Conservation (phyloP, 2,329 filamentous ascomycete genomes). For the Cordyceps fumosorosea region DNA sequence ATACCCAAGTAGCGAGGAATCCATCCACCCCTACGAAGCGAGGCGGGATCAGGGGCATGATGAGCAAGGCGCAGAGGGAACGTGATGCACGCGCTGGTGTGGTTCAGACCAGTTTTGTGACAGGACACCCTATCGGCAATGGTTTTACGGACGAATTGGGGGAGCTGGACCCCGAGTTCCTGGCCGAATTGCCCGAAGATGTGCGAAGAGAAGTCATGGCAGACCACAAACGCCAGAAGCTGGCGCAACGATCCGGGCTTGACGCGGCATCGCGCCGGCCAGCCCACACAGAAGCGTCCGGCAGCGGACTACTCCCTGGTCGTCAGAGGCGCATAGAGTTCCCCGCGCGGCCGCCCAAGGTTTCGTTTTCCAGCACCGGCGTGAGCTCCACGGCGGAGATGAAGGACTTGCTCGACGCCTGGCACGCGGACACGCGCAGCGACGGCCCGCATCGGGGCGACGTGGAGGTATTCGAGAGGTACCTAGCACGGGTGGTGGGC, state of each 20-base stretch:
- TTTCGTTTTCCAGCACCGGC: constrained; percentile 38
- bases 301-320: constrained; percentile 16
- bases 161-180: constrained; percentile 62
- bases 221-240: constrained; percentile 54
- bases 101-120: constrained; percentile 67
- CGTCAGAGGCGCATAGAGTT: constrained; percentile 42
- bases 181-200: constrained; percentile 76
- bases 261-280: constrained; percentile 27
- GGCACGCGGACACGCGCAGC: constrained; percentile 64
- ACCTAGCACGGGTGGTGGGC: constrained; percentile 62
- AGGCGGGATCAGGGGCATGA: constrained; percentile 34
- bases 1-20: constrained; percentile 44
- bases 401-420: constrained; percentile 65
- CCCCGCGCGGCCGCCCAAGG: constrained; percentile 37
- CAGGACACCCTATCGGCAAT: constrained; percentile 29
- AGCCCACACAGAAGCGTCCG: constrained; percentile 20
- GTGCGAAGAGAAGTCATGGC: constrained; percentile 70
- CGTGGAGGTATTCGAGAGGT: constrained; percentile 65
- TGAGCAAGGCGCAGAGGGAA: constrained; percentile 43
- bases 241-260: constrained; percentile 50
- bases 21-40: constrained; percentile 61
- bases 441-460: constrained; percentile 78
- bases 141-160: constrained; percentile 29
- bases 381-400: constrained; percentile 51
- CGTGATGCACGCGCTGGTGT: constrained; percentile 52